Evolutionary conservation across 2,329 filamentous ascomycete genomes (phyloP), one percentile per base, ranked within the genome.

Genomic region (Sarocladiaceae sp.): DNA sequence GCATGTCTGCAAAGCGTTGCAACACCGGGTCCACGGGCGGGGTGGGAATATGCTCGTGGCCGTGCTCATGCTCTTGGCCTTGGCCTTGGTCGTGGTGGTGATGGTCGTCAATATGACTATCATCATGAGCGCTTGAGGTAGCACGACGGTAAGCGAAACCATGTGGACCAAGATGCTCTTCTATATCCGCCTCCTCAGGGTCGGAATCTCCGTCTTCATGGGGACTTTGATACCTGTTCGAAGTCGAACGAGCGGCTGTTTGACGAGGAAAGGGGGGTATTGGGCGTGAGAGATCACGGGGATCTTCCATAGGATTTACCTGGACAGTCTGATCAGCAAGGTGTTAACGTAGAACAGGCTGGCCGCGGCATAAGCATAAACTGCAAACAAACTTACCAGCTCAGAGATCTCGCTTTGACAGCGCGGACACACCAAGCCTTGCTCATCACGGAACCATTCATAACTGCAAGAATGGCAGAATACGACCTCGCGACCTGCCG

Each of bases 381-480:
- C 17, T 36, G 31, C n/a, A 31, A 6, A 5, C 28, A 12, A 20
- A 76, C 86, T 64, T 75, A 96, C 92, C 60, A 97, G 90, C 71
- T 99, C 92, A 15, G 84, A 90, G 58, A 90, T 85, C 18, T 96
- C 90, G 33, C 84, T 83, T 3, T 77, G 66, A 65, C 94, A 99
- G n/a, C 73, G 68, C 15, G 91, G 90, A 64, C 94, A 99, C 15
- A 71, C 73, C 56, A 96, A 71, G 23, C 71, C 84, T 58, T 79
- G 76, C 57, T 87, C 79, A 54, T 89, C 82, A 54, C 82, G 76
- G 62, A 87, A 89, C 90, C 91, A 97, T 66, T 96, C 87, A 57
- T 87, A 72, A 50, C 79, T 67, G 71, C 94, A 97, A 55, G 78
- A 72, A 69, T 97, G 90, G 69, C 94, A 99, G 68, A 80, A 95